Evolutionary conservation across 1,284 basidiomycete species (phyloP), one percentile per base, ranked within the genome.

Genomic region (Ustilago cynodontis): DNA sequence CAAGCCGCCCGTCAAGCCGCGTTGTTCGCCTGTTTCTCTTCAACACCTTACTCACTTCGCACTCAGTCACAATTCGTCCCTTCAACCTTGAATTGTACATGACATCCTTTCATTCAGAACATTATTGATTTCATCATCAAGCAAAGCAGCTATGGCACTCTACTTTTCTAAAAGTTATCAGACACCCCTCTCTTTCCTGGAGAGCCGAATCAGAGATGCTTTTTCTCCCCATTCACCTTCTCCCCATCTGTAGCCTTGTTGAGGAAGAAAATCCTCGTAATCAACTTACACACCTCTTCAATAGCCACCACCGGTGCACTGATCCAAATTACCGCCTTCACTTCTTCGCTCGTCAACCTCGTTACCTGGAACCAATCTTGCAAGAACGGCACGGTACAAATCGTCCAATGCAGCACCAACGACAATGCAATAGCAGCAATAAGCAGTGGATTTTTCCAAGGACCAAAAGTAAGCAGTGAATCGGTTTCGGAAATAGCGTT

Each of bases 401-500:
- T 98, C 88, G 92, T 92, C 83, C 96, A 91, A 87, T 99, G 96
- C 31, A 98, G 88, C 0, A 87, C 91, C 94, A 99, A 96, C 85
- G 92, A 94, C 58, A 99, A 88, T 24, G 91, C 87, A 82, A 98
- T 94, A 26, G 81, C 77, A 24, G 61, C 65, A 54, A 85, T 64
- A 24, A 99, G 90, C 89, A 92, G 97, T 62, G 91, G 91, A 86
- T 99, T 99, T 86, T 92, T 92, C 94, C 95, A 97, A 18, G 97
- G 87, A 1, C 96, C 95, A 51, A 98, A 89, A 22, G 90, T 90
- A 55, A 99, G 87, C 75, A 99, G 87, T 74, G 92, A 94, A 88
- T 98, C 96, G 86, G 97, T 97, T 88, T 99, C 97, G n/a, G 93
- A 95, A 39, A 99, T 89, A 60, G 95, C 98, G 87, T 98, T 98